Conservation (phyloP, 2,329 filamentous ascomycete species). For the Microdochium trichocladiopsis region DNA sequence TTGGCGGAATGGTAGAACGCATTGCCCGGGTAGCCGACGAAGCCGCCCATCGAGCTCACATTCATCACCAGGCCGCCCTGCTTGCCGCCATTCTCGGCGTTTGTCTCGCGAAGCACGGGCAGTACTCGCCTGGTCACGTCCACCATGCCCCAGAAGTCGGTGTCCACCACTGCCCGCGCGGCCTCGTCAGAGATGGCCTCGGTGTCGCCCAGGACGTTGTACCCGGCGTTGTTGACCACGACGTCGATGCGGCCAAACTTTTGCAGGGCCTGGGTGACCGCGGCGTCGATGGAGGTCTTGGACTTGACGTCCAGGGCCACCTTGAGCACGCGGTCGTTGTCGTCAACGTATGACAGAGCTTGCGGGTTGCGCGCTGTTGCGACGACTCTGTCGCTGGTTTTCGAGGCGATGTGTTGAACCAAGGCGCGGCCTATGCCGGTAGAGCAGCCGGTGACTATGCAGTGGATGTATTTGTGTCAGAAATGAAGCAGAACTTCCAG, state of each 20-base stretch:
- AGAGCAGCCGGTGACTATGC: slow-evolving; percentile 21
- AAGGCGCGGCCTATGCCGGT: slow-evolving; percentile 19
- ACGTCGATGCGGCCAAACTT: slow-evolving; percentile 26
- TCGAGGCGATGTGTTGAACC: slow-evolving; percentile 12
- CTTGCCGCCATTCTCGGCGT: slow-evolving; percentile 14
- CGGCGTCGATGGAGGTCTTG: slow-evolving; percentile 21
- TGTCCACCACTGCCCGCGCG: slow-evolving; percentile 28
- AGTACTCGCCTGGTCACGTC: slow-evolving; percentile 28
- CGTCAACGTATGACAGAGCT: slow-evolving; percentile 29
- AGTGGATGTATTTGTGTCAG: not conserved
- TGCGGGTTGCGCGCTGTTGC: slow-evolving; percentile 28
- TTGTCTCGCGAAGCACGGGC: slow-evolving; percentile 27
- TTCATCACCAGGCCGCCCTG: slow-evolving; percentile 46
- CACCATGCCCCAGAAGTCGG: slow-evolving; percentile 34
- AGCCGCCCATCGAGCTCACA: slow-evolving; percentile 44
- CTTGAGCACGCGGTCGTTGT: slow-evolving; percentile 30
- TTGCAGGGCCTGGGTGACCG: slow-evolving; percentile 21
- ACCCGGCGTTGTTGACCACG: slow-evolving; percentile 24
- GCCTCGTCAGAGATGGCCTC: slow-evolving; percentile 23
- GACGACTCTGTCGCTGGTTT: slow-evolving; percentile 13
- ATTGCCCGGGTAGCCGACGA: slow-evolving; percentile 22
- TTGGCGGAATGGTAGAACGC: slow-evolving; percentile 33
- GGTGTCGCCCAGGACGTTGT: slow-evolving; percentile 18
- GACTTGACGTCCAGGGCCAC: slow-evolving; percentile 40
- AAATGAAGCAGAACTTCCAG: not conserved